phyloP scores from a whole-genome alignment of 2,329 filamentous ascomycete species.

The Botrytis squamosa region DNA sequence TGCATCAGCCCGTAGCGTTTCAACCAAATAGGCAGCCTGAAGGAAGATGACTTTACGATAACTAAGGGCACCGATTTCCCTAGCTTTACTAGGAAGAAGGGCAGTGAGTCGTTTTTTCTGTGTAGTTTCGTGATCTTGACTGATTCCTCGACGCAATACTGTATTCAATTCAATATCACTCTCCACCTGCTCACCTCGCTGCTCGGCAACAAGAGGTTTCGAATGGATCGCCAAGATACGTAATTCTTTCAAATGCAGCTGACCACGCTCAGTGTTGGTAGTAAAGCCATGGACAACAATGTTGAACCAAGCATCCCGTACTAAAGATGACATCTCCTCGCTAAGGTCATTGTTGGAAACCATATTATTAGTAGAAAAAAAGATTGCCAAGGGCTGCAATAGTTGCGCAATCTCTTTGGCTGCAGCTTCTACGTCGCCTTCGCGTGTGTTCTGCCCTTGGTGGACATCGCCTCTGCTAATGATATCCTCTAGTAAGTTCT shows the following conservation, averaged over 20 bases:
- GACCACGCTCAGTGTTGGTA: constrained; percentile 68
- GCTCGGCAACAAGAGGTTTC: constrained; percentile 81
- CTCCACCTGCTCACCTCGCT: constrained; percentile 84
- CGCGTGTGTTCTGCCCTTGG: constrained; percentile 68
- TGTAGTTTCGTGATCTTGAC: constrained; percentile 69
- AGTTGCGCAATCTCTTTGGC: constrained; percentile 85
- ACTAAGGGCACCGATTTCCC: constrained; percentile 76
- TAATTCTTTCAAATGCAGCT: constrained; percentile 72
- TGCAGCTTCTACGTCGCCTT: constrained; percentile 77
- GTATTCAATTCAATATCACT: constrained; percentile 97
- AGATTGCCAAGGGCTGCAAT: constrained; percentile 79
- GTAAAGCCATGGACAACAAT: constrained; percentile 92
- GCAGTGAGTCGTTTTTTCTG: constrained; percentile 77
- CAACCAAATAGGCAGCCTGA: constrained; percentile 85
- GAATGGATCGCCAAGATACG: constrained; percentile 84
- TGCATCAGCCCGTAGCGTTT: constrained; percentile 79
- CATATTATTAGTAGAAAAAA: constrained; percentile 69
- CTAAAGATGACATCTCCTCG: constrained; percentile 69
- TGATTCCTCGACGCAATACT: constrained; percentile 82
- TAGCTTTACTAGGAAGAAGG: constrained; percentile 72
- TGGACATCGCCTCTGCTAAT: constrained; percentile 87
- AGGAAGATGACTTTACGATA: constrained; percentile 92
- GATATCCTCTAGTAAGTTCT: constrained; percentile 79
- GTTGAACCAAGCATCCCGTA: constrained; percentile 97
- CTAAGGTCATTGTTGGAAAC: constrained; percentile 48